Evolutionary conservation across 2,329 filamentous ascomycete species (phyloP).

Genomic region (Claviceps cyperi): DNA sequence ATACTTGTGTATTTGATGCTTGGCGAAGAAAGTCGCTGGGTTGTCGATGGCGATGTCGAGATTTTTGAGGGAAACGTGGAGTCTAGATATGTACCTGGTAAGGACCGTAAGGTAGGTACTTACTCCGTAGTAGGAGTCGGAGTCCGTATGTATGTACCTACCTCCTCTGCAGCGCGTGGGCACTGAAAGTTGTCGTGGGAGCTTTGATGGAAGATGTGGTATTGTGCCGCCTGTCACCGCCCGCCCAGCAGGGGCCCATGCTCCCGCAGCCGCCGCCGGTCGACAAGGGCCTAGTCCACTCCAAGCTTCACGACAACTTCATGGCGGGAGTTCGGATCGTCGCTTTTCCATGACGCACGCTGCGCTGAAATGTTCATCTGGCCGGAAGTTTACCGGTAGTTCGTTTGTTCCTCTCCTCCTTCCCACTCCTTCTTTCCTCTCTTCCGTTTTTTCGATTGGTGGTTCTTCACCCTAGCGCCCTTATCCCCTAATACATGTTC

Average conservation of each 20-base stretch:
- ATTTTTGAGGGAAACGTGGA: background rate
- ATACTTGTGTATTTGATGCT: background rate
- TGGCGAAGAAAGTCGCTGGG: background rate
- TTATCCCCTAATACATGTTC: background rate
- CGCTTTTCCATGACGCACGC: background rate
- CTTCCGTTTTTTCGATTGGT: background rate
- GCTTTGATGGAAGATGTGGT: background rate
- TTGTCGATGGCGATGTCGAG: background rate
- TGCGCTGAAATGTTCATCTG: slow-evolving; percentile 11
- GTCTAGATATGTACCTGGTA: background rate
- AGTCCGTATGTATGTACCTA: background rate
- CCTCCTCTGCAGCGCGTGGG: background rate
- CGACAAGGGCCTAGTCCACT: background rate
- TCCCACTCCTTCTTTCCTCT: background rate
- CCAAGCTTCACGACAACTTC: background rate
- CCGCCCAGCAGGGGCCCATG: slow-evolving; percentile 5
- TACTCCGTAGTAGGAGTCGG: too few relatives aligned
- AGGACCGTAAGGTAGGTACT: too few relatives aligned
- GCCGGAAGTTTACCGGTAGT: slow-evolving; percentile 7
- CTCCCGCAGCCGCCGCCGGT: background rate
- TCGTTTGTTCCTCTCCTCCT: background rate
- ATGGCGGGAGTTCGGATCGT: slow-evolving; percentile 1
- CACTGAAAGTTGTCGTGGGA: background rate
- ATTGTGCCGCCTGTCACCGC: slow-evolving; percentile 10
- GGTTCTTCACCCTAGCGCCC: slow-evolving; percentile 5